Percentiles rank a stretch among this genome's conserved stretches.
These are phyloP conservation scores for Saccharomycopsis hybrid DNA, from an alignment of 1,139 yeast genomes.

Conservation along the genomic window DNA sequence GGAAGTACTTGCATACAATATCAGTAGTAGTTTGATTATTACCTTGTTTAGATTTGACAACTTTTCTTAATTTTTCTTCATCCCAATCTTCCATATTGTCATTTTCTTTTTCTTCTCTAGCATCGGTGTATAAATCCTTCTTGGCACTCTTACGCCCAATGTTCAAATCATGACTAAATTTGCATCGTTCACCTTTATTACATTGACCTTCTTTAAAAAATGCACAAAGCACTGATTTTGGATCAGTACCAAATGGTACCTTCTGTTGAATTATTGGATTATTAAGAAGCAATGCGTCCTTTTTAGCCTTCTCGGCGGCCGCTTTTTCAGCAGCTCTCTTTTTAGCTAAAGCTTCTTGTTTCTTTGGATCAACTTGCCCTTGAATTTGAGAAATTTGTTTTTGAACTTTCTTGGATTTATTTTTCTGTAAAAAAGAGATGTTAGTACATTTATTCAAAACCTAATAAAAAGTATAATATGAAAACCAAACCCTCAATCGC, in stretches of 20 bases:
- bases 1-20: slow-evolving; percentile 86
- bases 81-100: slow-evolving; percentile 98
- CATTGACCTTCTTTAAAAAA: slow-evolving; percentile 87
- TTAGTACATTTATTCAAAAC: neutral
- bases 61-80: slow-evolving; percentile 86
- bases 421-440: slow-evolving; percentile 43
- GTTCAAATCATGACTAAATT: slow-evolving; percentile 84
- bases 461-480: too few relatives aligned
- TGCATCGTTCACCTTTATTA: slow-evolving; percentile 86
- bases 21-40: slow-evolving; percentile 93
- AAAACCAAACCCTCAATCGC: too few relatives aligned
- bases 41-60: slow-evolving; percentile 87
- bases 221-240: slow-evolving; percentile 87
- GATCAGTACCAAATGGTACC: slow-evolving; percentile 96
- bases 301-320: slow-evolving; percentile 84
- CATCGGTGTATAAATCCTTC: slow-evolving; percentile 90
- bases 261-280: slow-evolving; percentile 59
- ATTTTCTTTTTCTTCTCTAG: slow-evolving; percentile 48
- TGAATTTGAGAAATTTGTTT: slow-evolving; percentile 74
- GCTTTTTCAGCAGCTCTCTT: slow-evolving; percentile 79
- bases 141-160: slow-evolving; percentile 84
- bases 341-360: slow-evolving; percentile 71
- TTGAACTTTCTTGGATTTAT: slow-evolving; percentile 89
- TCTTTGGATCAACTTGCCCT: slow-evolving; percentile 59
- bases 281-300: slow-evolving; percentile 66